phyloP scores from a whole-genome alignment of 805 yeast species.

The Danielia oregonensis region DNA sequence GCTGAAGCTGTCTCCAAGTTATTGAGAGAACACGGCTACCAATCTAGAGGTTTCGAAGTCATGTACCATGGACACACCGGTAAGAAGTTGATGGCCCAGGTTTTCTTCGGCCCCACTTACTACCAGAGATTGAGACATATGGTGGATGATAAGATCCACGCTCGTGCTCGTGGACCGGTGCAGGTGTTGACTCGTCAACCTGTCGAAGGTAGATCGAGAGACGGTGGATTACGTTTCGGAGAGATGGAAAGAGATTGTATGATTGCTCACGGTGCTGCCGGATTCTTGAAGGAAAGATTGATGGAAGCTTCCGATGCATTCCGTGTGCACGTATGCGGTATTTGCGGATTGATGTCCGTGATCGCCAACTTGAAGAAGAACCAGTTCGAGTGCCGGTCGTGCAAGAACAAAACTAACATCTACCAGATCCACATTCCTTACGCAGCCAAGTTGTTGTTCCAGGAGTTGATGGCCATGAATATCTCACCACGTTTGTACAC shows the following conservation, averaged over 20 bases:
- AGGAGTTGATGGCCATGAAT: constrained; percentile 99
- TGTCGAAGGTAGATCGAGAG: constrained; percentile 98
- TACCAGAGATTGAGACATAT: constrained; percentile 98
- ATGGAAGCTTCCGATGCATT: constrained; percentile 99
- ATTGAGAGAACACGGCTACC: constrained; percentile 93
- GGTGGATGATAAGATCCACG: constrained; percentile 99
- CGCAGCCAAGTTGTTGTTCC: constrained; percentile 97
- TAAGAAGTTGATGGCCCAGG: constrained; percentile 95
- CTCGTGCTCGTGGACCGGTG: constrained; percentile 98
- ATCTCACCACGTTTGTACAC: constrained; percentile 96
- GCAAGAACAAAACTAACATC: constrained; percentile 97
- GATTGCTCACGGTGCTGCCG: constrained; percentile 99
- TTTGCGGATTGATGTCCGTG: constrained; percentile 97
- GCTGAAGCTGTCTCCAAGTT: constrained; percentile 94
- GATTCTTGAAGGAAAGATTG: constrained; percentile 93
- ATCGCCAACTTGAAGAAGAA: constrained; percentile 96
- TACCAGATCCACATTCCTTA: constrained; percentile 97
- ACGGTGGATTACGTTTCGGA: constrained; percentile 98
- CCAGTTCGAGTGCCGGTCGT: constrained; percentile 97
- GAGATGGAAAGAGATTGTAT: constrained; percentile 99
- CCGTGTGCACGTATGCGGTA: constrained; percentile 96
- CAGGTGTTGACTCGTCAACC: constrained; percentile 98
- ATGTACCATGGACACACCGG: constrained; percentile 99
- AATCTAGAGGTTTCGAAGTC: constrained; percentile 96
- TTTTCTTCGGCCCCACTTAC: constrained; percentile 99